Evolutionary conservation across 2,329 filamentous ascomycete genomes (phyloP).

Genomic region (Penicillium sp.): DNA sequence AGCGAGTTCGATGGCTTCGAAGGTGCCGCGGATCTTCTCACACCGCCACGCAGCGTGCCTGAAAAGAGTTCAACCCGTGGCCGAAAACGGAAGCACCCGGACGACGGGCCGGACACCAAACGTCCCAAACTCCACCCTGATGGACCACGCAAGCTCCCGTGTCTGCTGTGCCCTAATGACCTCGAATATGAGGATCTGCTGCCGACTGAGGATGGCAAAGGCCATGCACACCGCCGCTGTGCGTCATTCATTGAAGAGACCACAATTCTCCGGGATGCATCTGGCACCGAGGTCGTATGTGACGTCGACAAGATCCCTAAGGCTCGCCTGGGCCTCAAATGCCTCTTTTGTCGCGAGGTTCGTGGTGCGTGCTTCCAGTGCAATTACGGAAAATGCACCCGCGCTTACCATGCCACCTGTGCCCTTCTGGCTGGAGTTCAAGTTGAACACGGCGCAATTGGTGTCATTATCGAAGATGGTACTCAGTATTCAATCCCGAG

Average conservation of each 20-base stretch:
- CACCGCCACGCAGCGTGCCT: slow-evolving; percentile 73
- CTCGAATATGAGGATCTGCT: slow-evolving; percentile 79
- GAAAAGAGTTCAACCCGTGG: slow-evolving; percentile 63
- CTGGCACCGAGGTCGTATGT: slow-evolving; percentile 70
- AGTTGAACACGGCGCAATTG: slow-evolving; percentile 81
- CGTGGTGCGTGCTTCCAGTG: slow-evolving; percentile 97
- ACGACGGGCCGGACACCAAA: slow-evolving; percentile 66
- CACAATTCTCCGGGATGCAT: slow-evolving; percentile 71
- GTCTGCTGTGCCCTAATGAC: slow-evolving; percentile 89
- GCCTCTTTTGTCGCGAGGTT: slow-evolving; percentile 90
- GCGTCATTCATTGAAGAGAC: slow-evolving; percentile 92
- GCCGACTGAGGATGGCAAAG: slow-evolving; percentile 81
- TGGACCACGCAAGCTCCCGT: slow-evolving; percentile 72
- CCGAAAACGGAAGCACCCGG: slow-evolving; percentile 69
- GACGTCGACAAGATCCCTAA: slow-evolving; percentile 82
- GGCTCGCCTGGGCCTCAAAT: slow-evolving; percentile 86
- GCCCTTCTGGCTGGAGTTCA: slow-evolving; percentile 89
- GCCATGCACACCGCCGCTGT: slow-evolving; percentile 79
- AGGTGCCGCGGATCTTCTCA: slow-evolving; percentile 69
- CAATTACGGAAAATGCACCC: slow-evolving; percentile 87
- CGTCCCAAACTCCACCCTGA: slow-evolving; percentile 76
- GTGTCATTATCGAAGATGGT: slow-evolving; percentile 85
- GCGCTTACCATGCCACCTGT: slow-evolving; percentile 93
- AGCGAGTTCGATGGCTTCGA: slow-evolving; percentile 67
- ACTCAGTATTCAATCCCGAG: slow-evolving; percentile 90